Base-by-base conservation (phyloP, 768 basidiomycete genomes). In the Leccinum aurantiacum region DNA sequence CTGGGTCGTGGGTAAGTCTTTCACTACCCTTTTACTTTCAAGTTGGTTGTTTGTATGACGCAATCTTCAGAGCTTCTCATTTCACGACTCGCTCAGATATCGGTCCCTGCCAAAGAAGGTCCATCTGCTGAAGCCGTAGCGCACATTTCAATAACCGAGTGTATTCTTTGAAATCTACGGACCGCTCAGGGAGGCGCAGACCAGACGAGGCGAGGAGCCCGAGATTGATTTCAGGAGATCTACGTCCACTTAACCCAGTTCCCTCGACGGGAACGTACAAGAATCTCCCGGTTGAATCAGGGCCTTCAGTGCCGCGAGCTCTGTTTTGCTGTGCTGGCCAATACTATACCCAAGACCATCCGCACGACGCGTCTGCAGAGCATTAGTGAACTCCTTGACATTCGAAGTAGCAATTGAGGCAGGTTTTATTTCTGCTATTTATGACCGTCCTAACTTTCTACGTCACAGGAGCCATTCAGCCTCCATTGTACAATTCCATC, bases 81-180 rank as follows among this genome's bases (percentile, higher is more conserved):
- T 98, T 98, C 77, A 98, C 95, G 0, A 98, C 96, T 6, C 90
- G 95, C 52, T 96, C 94, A 46, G 97, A 98, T 86, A 98, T 99
- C 60, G 97, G 97, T 71, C 97, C 97, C 37, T 24, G 97, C 97
- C 8, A 81, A 96, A 73, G 95, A 97, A 69, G 94, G 93, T 0
- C 94, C 95, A 0, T 92, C 91, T 17, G 95, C 93, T 29, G 94
- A 95, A 75, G 87, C 88, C 0, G 80, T 96, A 53, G 95, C 93
- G 89, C 92, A 65, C 52, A 89, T 83, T 15, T 15, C 15, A 38
- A 3, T 4, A 38, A 17, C 17, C 15, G 17, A 17, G 17, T 38
- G 7, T 17, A 4, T 38, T 17, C 17, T 38, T 38, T 17, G 38
- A 38, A 17, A 17, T 38, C 8, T 8, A 38, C 38, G 17, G 17